phyloP scores from a whole-genome alignment of 2,329 filamentous ascomycete genomes.

The Penicillium paneum region DNA sequence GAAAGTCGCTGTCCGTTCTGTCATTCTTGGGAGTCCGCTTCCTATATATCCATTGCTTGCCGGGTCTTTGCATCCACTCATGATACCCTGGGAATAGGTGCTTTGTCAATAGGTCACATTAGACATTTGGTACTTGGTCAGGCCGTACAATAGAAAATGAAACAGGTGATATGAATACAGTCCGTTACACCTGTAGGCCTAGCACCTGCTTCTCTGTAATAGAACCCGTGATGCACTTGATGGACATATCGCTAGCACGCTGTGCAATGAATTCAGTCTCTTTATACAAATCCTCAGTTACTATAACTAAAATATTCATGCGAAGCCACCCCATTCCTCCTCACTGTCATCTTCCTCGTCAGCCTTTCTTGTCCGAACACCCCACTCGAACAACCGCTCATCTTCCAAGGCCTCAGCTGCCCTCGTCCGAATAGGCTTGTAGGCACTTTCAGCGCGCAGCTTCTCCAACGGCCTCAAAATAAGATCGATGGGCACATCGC shows the following conservation, averaged over 20 bases:
- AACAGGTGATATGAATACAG: slow-evolving; percentile 10
- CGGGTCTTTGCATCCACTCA: slow-evolving; percentile 23
- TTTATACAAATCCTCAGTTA: slow-evolving; percentile 7
- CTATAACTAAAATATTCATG: slow-evolving; percentile 28
- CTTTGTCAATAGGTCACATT: slow-evolving; percentile 12
- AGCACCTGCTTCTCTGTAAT: background rate
- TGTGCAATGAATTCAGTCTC: slow-evolving; percentile 11
- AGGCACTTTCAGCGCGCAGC: slow-evolving; percentile 53
- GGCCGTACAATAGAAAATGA: slow-evolving; percentile 12
- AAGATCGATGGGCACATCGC: slow-evolving; percentile 39
- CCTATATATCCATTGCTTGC: slow-evolving; percentile 12
- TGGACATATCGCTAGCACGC: slow-evolving; percentile 10
- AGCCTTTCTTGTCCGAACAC: slow-evolving; percentile 38
- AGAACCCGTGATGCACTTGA: background rate
- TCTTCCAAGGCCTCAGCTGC: slow-evolving; percentile 70
- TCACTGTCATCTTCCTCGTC: slow-evolving; percentile 47
- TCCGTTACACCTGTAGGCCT: background rate
- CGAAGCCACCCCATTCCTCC: slow-evolving; percentile 66
- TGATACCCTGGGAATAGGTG: slow-evolving; percentile 33
- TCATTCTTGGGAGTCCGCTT: background rate
- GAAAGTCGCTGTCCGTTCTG: background rate
- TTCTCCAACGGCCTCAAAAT: slow-evolving; percentile 46
- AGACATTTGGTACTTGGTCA: slow-evolving; percentile 5
- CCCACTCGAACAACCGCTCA: slow-evolving; percentile 66
- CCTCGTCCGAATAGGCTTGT: slow-evolving; percentile 69